Percentiles rank a stretch among this genome's conserved stretches.
Evolutionary conservation across 2,329 filamentous ascomycete species (phyloP).

Genomic region (Emmonsiellopsis sp.): DNA sequence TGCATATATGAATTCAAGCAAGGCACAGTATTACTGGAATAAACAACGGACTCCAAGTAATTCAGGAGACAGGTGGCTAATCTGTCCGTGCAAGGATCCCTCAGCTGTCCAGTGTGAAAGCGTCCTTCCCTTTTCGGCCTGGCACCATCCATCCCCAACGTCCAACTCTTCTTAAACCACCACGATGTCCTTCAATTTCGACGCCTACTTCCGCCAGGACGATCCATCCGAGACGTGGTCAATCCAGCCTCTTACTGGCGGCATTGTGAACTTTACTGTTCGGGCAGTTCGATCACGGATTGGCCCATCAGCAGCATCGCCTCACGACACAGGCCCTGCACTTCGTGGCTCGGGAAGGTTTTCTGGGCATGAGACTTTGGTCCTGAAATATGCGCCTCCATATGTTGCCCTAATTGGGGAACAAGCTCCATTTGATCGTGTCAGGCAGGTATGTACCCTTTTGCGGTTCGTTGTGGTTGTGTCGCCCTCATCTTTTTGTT

Average conservation of each 20-base stretch:
- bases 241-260: slow-evolving; percentile 2
- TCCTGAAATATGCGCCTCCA: slow-evolving; percentile 8
- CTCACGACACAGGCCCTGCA: not conserved
- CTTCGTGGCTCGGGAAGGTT: not conserved
- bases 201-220: slow-evolving; percentile 3
- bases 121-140: no score
- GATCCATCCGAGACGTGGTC: not conserved
- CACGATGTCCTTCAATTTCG: slow-evolving; percentile 4
- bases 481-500: no score
- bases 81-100: no score
- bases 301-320: not conserved
- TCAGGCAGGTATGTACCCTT: slow-evolving; percentile 2
- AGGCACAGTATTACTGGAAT: no score
- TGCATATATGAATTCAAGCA: no score
- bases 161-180: not conserved
- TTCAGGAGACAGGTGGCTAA: no score
- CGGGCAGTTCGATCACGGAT: not conserved
- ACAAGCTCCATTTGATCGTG: slow-evolving; percentile 5
- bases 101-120: no score
- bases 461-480: no score
- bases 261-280: slow-evolving; percentile 6
- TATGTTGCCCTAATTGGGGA: slow-evolving; percentile 3
- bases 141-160: no score
- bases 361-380: slow-evolving; percentile 1
- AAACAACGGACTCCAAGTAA: no score